phyloP scores from a whole-genome alignment of 2,329 filamentous ascomycete genomes.

The Pyrenophora tritici-repentis region DNA sequence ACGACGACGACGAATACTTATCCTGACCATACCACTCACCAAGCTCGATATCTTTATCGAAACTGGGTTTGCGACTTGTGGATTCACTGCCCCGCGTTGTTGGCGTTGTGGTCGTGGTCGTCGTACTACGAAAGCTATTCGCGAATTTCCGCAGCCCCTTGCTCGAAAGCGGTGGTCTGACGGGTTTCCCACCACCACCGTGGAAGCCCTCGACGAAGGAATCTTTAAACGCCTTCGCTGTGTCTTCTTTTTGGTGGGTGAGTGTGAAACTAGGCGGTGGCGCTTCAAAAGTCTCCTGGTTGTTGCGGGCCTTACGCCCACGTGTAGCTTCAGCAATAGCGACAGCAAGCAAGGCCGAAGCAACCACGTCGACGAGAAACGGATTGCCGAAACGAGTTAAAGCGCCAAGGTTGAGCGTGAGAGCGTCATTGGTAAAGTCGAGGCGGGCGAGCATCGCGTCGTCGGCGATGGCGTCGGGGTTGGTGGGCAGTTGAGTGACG shows the following conservation, averaged over 20 bases:
- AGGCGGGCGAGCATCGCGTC: conserved; percentile 51
- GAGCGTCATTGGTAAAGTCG: conserved; percentile 50
- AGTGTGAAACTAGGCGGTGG: conserved; percentile 37
- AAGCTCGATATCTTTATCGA: conserved; percentile 47
- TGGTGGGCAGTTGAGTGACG: conserved; percentile 39
- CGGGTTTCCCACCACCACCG: conserved; percentile 27
- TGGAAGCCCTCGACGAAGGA: conserved; percentile 43
- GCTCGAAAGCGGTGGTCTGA: conserved; percentile 23
- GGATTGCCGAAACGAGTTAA: conserved; percentile 51
- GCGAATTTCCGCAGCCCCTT: conserved; percentile 33
- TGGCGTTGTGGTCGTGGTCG: conserved; percentile 12
- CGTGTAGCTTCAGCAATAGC: conserved; percentile 52
- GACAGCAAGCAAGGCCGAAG: conserved; percentile 51
- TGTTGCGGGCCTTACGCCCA: conserved; percentile 27
- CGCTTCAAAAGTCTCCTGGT: conserved; percentile 37
- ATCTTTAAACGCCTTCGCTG: conserved; percentile 36
- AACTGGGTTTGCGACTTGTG: conserved; percentile 19
- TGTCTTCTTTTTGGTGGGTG: conserved; percentile 30
- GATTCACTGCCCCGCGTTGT: conserved; percentile 1
- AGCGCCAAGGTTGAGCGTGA: conserved; percentile 52
- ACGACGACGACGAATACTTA: too few relatives aligned
- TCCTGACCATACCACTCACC: conserved; percentile 46
- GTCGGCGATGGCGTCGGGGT: conserved; percentile 44
- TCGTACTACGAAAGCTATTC: conserved; percentile 21
- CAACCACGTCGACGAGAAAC: conserved; percentile 53